Conservation (phyloP, 2,329 filamentous ascomycete species). For the Fusarium sp. region DNA sequence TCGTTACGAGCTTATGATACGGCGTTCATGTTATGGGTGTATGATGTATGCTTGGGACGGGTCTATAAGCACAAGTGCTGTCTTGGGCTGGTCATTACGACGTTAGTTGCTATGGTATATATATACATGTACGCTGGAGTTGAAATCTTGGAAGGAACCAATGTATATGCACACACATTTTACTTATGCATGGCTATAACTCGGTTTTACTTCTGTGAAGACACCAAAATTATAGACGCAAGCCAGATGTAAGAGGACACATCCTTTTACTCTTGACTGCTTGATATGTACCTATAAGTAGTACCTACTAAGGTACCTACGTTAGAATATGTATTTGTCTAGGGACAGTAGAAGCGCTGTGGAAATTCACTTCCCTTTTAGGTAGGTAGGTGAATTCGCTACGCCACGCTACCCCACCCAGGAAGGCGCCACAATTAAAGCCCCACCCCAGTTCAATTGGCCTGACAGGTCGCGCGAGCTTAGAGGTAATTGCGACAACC, state of each 20-base stretch:
- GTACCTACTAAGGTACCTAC: too few relatives aligned
- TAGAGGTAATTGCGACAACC: slow-evolving; percentile 40
- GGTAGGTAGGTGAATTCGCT: slow-evolving; percentile 25
- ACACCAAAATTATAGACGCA: not conserved
- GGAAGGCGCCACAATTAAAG: slow-evolving; percentile 26
- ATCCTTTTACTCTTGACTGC: not conserved
- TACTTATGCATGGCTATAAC: not conserved
- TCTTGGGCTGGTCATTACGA: not conserved
- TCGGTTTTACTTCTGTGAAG: not conserved
- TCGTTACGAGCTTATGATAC: slow-evolving; percentile 12
- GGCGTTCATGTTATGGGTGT: slow-evolving; percentile 26
- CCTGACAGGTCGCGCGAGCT: slow-evolving; percentile 35
- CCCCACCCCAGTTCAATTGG: slow-evolving; percentile 13
- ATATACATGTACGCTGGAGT: slow-evolving; percentile 4
- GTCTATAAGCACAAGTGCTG: slow-evolving; percentile 7
- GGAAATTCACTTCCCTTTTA: slow-evolving; percentile 24
- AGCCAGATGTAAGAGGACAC: not conserved
- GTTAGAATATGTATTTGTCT: not conserved
- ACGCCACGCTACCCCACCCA: slow-evolving; percentile 33
- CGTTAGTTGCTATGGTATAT: slow-evolving; percentile 20
- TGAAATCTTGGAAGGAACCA: slow-evolving; percentile 10
- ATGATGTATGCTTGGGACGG: not conserved
- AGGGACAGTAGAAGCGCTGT: not conserved
- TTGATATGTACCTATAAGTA: not conserved
- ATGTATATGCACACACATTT: slow-evolving; percentile 16